Conservation (phyloP, 1,284 basidiomycete species). For the Ganoderma leucocontextum region DNA sequence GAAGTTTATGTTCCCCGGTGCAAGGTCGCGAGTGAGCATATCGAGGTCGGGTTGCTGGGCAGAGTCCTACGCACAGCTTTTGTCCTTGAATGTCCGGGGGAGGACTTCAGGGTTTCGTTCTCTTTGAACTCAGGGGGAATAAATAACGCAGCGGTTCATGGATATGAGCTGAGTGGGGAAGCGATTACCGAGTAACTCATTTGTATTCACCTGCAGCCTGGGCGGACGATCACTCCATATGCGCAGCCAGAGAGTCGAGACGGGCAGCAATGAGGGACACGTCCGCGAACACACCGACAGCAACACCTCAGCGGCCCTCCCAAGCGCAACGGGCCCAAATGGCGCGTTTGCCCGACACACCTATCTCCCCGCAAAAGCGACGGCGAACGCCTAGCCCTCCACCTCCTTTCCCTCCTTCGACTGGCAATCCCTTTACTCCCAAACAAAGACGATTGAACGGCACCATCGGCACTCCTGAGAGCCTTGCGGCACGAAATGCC, state of each 20-base stretch:
- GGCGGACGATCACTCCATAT: slow-evolving; percentile 41
- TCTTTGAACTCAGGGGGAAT: neutral
- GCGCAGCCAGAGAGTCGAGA: slow-evolving; percentile 18
- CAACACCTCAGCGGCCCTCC: slow-evolving; percentile 25
- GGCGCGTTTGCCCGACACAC: slow-evolving; percentile 23
- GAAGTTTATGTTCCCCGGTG: too few relatives aligned
- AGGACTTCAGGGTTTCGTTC: too few relatives aligned
- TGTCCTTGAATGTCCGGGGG: too few relatives aligned
- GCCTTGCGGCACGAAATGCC: slow-evolving; percentile 13
- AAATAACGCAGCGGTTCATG: neutral
- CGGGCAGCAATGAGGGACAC: neutral
- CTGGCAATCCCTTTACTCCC: neutral
- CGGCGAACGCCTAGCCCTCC: slow-evolving; percentile 21
- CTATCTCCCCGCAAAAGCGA: slow-evolving; percentile 17
- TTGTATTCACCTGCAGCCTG: slow-evolving; percentile 41
- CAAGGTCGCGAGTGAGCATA: too few relatives aligned
- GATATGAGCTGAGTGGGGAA: neutral
- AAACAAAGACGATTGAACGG: slow-evolving; percentile 22
- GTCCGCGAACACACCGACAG: neutral
- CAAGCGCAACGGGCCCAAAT: slow-evolving; percentile 25
- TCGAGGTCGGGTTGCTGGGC: too few relatives aligned
- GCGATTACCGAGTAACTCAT: neutral
- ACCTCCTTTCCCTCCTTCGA: neutral
- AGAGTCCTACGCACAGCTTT: too few relatives aligned
- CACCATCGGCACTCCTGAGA: slow-evolving; percentile 15